Evolutionary conservation across 208 protist species (phyloP).

Genomic region (Porcisia hertigi): DNA sequence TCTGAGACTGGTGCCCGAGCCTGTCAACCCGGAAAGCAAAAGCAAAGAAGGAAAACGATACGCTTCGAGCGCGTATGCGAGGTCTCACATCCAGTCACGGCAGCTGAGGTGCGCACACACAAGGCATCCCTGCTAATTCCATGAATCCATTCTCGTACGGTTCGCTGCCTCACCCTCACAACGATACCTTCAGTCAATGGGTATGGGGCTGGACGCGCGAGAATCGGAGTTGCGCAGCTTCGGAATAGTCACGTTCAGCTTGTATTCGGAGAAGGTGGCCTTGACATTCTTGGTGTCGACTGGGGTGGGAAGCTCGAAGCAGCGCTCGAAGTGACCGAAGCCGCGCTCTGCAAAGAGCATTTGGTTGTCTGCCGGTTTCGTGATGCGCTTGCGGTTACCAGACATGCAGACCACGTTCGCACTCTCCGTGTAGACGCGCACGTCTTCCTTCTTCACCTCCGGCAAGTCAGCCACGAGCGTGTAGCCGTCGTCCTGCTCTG

Average conservation of each 20-base stretch:
- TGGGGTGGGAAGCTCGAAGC: conserved; percentile 53
- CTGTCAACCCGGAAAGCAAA: not conserved
- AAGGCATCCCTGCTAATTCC: not conserved
- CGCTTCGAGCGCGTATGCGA: not conserved
- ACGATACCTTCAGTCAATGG: conserved; percentile 39
- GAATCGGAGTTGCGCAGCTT: conserved; percentile 30
- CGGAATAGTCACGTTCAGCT: conserved; percentile 58
- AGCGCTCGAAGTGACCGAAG: conserved; percentile 72
- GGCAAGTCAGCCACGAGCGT: conserved; percentile 72
- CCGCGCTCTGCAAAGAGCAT: conserved; percentile 59
- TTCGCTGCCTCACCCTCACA: not conserved
- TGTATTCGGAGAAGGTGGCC: conserved; percentile 53
- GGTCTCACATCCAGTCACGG: not conserved
- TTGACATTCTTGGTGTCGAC: conserved; percentile 46
- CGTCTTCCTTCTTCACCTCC: conserved; percentile 65
- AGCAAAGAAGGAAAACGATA: not conserved
- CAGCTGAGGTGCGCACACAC: not conserved
- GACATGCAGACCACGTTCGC: conserved; percentile 61
- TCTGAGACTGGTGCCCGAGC: not conserved
- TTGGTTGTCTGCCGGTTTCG: conserved; percentile 39
- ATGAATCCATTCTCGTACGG: not conserved
- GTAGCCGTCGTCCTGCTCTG: conserved; percentile 61
- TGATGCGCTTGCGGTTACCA: conserved; percentile 48
- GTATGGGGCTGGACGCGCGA: conserved; percentile 33
- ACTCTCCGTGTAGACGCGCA: conserved; percentile 70